Conservation (phyloP, 179 eudicot species). For the Sideroxylon spinosum region DNA sequence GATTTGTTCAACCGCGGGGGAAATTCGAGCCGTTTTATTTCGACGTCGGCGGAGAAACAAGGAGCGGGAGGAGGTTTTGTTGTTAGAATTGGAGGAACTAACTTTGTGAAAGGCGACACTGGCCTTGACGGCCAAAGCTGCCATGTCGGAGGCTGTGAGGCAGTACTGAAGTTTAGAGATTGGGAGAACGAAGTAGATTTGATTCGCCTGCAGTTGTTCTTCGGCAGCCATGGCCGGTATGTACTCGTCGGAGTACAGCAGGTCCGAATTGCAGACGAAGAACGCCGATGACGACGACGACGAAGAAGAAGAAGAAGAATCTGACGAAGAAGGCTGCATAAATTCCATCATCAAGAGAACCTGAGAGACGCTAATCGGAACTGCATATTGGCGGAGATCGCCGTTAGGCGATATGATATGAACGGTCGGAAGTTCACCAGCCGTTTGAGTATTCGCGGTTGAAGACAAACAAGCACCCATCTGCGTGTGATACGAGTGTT, state of each 20-base stretch:
- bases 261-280: conserved; percentile 13
- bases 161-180: conserved; percentile 9
- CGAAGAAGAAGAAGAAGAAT: no score
- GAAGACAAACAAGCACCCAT: no score
- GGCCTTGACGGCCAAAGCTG: conserved; percentile 20
- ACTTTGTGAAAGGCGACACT: conserved; percentile 9
- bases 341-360: neutral
- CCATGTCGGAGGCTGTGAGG: conserved; percentile 21
- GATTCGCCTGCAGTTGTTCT: neutral
- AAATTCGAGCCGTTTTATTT: conserved; percentile 13
- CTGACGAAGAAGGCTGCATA: neutral
- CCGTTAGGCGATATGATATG: no score
- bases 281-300: neutral
- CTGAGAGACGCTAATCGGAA: no score
- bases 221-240: conserved; percentile 12
- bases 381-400: no score
- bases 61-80: neutral
- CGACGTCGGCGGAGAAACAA: neutral
- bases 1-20: neutral
- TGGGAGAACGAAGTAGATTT: conserved; percentile 18
- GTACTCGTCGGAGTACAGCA: conserved; percentile 10
- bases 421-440: no score
- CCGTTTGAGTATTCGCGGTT: no score
- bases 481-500: no score
- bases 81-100: neutral